Base-by-base conservation (phyloP, 2,329 filamentous ascomycete genomes). In the Pseudocercospora eumusae region DNA sequence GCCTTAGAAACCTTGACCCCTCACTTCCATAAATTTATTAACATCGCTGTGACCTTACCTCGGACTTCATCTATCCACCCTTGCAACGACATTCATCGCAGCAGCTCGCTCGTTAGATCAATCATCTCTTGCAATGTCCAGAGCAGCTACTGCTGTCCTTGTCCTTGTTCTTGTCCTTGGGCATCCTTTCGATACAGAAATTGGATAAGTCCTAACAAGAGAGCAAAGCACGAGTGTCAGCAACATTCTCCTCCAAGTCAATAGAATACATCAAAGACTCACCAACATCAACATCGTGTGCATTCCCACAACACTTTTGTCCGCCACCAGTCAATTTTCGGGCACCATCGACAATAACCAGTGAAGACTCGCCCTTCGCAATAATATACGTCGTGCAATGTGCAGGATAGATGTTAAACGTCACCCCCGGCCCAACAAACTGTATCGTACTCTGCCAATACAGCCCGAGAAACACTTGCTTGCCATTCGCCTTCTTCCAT, bases 1-100 rank as follows among this genome's bases (percentile, higher is more conserved):
- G n/a, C 45, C 45, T 49, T 7, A 23, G 23, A 50, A 50, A 50
- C 23, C 21, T 50, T 50, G 23, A 50, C 45, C 45, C 45, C 45
- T 50, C 23, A 45, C 45, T 49, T 49, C 11, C 11, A 27, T 23
- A 8, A 49, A 49, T 8, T 50, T 15, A n/a, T n/a, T 45, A 6
- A 45, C 21, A 45, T 45, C 6, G 11, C 42, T 23, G 18, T 21
- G 18, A 45, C 10, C 42, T 45, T 45, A 45, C 21, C 42, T 20
- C 18, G 21, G 42, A 45, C n/a, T 9, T 20, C 18, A 23, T 15
- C 31, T 33, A 33, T 33, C 10, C 13, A 33, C 15, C 13, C 31
- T 33, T 33, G 13, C 13, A 2, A 15, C 11, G 11, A 13, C 13
- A 33, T 33, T 33, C 11, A 33, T 33, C 13, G 13, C 11, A 33